These are phyloP conservation scores for Gymnopilus junonius DNA, from an alignment of 768 basidiomycete species.

Conservation along the genomic window DNA sequence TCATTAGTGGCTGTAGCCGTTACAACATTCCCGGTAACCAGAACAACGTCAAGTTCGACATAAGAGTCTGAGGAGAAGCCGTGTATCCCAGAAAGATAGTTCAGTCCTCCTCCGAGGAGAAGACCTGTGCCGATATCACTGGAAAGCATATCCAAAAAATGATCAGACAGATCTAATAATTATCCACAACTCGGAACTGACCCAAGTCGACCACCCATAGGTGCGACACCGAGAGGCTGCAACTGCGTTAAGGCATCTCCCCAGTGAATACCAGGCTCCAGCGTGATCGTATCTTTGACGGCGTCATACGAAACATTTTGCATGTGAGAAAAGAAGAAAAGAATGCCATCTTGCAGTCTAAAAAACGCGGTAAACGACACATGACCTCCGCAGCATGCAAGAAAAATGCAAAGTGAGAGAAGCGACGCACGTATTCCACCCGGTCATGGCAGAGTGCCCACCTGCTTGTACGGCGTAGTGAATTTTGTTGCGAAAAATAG, in stretches of 20 bases:
- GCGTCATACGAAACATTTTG: slow-evolving; percentile 40
- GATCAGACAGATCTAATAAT: not conserved
- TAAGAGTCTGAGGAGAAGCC: slow-evolving; percentile 45
- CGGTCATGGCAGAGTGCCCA: slow-evolving; percentile 44
- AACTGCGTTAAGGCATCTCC: slow-evolving; percentile 38
- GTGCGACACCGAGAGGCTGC: slow-evolving; percentile 44
- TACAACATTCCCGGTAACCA: slow-evolving; percentile 42
- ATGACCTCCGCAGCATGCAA: not conserved
- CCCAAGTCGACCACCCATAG: slow-evolving; percentile 42
- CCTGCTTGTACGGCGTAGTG: slow-evolving; percentile 48
- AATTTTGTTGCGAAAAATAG: slow-evolving; percentile 36
- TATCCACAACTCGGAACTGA: slow-evolving; percentile 7
- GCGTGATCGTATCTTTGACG: slow-evolving; percentile 38
- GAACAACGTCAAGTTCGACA: slow-evolving; percentile 45
- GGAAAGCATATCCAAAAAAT: not conserved
- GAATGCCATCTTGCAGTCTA: slow-evolving; percentile 41
- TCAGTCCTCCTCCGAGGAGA: slow-evolving; percentile 47
- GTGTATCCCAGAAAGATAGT: slow-evolving; percentile 40
- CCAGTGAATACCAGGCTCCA: slow-evolving; percentile 48
- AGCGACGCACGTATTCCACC: slow-evolving; percentile 44
- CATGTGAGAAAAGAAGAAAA: slow-evolving; percentile 44
- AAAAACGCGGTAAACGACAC: slow-evolving; percentile 10
- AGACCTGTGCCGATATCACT: slow-evolving; percentile 48
- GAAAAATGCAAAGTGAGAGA: not conserved
- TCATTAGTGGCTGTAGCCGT: slow-evolving; percentile 44